Evolutionary conservation across 495 filamentous ascomycete species (phyloP), one percentile per base, ranked within the genome.

Genomic region (Xylaria sp.): DNA sequence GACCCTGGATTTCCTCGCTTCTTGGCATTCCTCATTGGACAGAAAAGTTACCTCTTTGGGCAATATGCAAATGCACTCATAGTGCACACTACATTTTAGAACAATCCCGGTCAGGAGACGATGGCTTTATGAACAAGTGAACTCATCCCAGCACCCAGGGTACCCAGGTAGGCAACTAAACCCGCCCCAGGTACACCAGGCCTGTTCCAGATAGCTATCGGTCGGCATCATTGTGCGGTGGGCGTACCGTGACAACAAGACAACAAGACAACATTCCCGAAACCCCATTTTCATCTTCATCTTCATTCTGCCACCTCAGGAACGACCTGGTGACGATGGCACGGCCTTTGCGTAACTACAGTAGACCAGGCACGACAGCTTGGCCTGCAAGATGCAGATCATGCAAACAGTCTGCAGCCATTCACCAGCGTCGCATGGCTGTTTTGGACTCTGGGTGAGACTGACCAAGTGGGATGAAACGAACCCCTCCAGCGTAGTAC

Each of bases 1-100:
- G 64, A 67, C 64, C 64, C 64, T 67, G 48, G 46, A 35, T 64
- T 44, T 67, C 35, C 64, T 67, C 64, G 64, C 64, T 53, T 67
- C 64, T 67, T 67, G 64, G 64, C 64, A 21, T 1, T 33, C 3
- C 35, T 55, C 48, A 67, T 67, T 67, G 64, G 64, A 41, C 64
- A 67, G 19, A 41, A 41, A 55, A 67, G 48, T 41, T 55, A 19
- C 64, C 64, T 26, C 15, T 67, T 67, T 67, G 48, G 64, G 64
- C 14, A 8, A 37, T 8, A 7, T 50, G 50, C 12, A 19, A 35
- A 65, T 50, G 17, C 31, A 37, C 17, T 40, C 33, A 52, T 55
- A n/a, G n/a, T n/a, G n/a, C 33, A 40, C 12, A 26, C 35, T 26
- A n/a, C 64, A 2, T 55, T 15, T 64, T 29, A 31, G n/a, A n/a